Evolutionary conservation across 306 rosid species (phyloP).

Genomic region (Gleditsia sinensis): DNA sequence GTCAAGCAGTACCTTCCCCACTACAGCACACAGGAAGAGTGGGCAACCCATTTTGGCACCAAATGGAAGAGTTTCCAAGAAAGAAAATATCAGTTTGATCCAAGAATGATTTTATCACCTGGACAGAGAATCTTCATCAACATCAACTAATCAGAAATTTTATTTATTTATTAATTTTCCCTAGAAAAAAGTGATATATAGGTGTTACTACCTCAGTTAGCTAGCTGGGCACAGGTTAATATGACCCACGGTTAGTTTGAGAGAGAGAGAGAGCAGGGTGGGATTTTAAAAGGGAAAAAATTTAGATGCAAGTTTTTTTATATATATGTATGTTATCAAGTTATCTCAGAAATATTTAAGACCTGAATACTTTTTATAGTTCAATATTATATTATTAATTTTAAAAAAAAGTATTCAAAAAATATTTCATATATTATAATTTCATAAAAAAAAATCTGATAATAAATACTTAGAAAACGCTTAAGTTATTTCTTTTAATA

Average conservation of each 20-base stretch:
- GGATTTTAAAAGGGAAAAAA: neutral
- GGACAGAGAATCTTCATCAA: constrained; percentile 73
- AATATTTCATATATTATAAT: no score
- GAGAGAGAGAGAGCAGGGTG: neutral
- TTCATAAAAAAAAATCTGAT: neutral
- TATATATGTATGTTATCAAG: no score
- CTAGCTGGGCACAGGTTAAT: constrained; percentile 21
- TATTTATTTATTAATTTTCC: neutral
- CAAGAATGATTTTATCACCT: constrained; percentile 82
- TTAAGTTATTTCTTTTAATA: neutral
- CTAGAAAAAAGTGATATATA: neutral
- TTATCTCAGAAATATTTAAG: no score
- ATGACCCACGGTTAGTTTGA: neutral
- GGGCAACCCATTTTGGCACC: constrained; percentile 75
- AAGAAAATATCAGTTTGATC: constrained; percentile 71
- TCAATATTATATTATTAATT: no score
- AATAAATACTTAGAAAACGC: neutral
- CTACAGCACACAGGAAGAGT: constrained; percentile 54
- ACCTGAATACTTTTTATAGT: no score
- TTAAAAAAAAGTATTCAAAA: no score
- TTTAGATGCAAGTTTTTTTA: no score
- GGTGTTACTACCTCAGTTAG: constrained; percentile 6
- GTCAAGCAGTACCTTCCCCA: constrained; percentile 79
- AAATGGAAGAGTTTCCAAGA: constrained; percentile 69
- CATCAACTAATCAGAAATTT: neutral